These are phyloP conservation scores for Coemansia sp. DNA, from an alignment of 192 early-diverging fungal genomes.

Conservation along the genomic window DNA sequence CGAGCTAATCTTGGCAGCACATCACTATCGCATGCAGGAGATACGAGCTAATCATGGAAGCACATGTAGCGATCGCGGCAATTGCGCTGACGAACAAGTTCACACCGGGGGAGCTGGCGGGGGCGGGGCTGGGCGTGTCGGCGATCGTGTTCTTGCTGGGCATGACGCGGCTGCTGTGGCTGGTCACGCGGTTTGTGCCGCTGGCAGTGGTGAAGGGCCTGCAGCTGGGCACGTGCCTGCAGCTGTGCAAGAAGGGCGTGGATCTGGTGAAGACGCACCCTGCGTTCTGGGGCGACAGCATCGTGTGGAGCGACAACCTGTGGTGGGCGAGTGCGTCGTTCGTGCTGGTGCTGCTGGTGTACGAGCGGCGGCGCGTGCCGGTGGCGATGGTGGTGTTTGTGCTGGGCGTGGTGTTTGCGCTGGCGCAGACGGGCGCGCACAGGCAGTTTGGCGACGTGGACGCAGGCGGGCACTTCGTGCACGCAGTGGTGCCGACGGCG, in stretches of 20 bases:
- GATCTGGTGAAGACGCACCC: slow-evolving; percentile 54
- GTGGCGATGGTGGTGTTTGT: slow-evolving; percentile 72
- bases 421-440: slow-evolving; percentile 55
- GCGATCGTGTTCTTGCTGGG: slow-evolving; percentile 65
- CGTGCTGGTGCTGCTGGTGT: slow-evolving; percentile 67
- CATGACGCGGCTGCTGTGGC: slow-evolving; percentile 64
- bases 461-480: slow-evolving; percentile 59
- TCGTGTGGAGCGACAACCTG: slow-evolving; percentile 72
- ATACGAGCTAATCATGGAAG: not conserved
- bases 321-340: slow-evolving; percentile 68
- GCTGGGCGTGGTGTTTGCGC: slow-evolving; percentile 67
- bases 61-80: slow-evolving; percentile 66
- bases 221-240: slow-evolving; percentile 75
- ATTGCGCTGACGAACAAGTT: slow-evolving; percentile 73
- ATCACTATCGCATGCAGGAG: too few species aligned
- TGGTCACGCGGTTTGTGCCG: slow-evolving; percentile 70
- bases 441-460: slow-evolving; percentile 40
- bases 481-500: slow-evolving; percentile 59
- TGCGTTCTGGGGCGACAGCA: slow-evolving; percentile 57
- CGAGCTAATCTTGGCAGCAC: not conserved
- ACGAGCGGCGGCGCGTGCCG: slow-evolving; percentile 61
- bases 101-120: slow-evolving; percentile 66
- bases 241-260: slow-evolving; percentile 67
- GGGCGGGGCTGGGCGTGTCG: slow-evolving; percentile 68
- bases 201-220: slow-evolving; percentile 72